Conservation (phyloP, 2,329 filamentous ascomycete species). For the Pseudogymnoascus sp. region DNA sequence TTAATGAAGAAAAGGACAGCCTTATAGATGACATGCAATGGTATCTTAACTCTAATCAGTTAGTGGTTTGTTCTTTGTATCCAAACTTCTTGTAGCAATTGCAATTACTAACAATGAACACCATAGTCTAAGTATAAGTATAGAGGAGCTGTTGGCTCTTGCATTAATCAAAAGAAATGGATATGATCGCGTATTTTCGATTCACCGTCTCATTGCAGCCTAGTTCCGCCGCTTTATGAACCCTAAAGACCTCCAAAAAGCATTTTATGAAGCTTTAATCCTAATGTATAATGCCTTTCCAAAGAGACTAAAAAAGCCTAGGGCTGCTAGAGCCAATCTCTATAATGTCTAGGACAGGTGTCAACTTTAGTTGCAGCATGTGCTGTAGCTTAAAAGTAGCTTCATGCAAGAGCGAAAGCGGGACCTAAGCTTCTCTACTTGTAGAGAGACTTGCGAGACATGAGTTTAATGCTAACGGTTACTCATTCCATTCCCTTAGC, state of each 20-base stretch:
- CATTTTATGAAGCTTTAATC: not conserved
- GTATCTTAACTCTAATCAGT: not conserved
- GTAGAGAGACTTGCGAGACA: not conserved
- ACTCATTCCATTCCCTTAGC: not conserved
- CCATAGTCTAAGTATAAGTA: not conserved
- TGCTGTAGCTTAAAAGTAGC: not conserved
- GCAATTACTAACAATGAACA: not conserved
- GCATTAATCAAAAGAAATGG: not conserved
- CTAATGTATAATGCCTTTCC: not conserved
- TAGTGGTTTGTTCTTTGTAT: not conserved
- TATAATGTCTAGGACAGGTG: not conserved
- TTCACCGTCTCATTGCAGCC: not conserved
- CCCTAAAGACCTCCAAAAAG: not conserved
- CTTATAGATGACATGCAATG: not conserved
- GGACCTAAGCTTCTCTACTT: not conserved
- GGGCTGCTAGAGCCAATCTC: not conserved
- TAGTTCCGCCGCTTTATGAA: not conserved
- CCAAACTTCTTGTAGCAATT: not conserved
- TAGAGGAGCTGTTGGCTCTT: not conserved
- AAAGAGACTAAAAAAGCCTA: not conserved
- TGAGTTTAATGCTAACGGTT: not conserved
- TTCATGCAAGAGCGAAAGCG: not conserved
- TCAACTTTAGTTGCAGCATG: not conserved
- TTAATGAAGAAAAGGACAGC: not conserved
- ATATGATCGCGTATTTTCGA: not conserved